Evolutionary conservation across 768 basidiomycete species (phyloP), one percentile per base, ranked within the genome.

Genomic region (Termitomyces sp.): DNA sequence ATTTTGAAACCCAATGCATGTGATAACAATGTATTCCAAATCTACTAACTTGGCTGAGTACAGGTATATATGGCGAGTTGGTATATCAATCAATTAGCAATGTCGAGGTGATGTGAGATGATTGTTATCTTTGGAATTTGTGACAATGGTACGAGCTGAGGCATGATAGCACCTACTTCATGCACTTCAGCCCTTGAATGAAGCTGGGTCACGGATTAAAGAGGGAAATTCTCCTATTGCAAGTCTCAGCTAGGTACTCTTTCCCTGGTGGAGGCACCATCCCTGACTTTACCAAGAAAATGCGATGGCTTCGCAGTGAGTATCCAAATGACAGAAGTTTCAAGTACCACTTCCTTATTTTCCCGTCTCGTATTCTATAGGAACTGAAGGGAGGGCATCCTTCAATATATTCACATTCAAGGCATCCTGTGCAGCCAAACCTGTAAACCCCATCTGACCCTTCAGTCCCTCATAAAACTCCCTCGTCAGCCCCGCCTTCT

Each of bases 391-490:
- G 27, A 61, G 44, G 4, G 63, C 59, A 10, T 65, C 62, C 9
- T 47, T 37, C 45, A 56, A 45, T 14, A 45, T 16, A 41, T 44
- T 46, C 40, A 59, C 41, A 54, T 61, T 51, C 27, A 57, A 34
- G 2, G n/a, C n/a, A 21, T 40, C 40, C 37, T 30, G 30, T 10
- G 35, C 27, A 21, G n/a, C 9, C 12, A n/a, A 17, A 35, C 35
- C 12, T 6, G 23, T 14, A 27, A 70, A 54, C 17, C 63, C 75
- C 75, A 84, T 76, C 67, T 86, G 83, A 3, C 89, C 91, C 44
- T 70, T 76, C 59, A 94, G 68, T 58, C 82, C 77, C 66, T 87
- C 82, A 66, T 92, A 94, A 66, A 86, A 94, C 27, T 81, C 85
- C 35, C 67, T 73, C 5, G 79, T 84, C 75, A 94, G 67, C 10